A percentile compares a stretch with the other conserved stretches of the same genome.
phyloP scores from a whole-genome alignment of 306 rosid species.

The Inga oerstediana region DNA sequence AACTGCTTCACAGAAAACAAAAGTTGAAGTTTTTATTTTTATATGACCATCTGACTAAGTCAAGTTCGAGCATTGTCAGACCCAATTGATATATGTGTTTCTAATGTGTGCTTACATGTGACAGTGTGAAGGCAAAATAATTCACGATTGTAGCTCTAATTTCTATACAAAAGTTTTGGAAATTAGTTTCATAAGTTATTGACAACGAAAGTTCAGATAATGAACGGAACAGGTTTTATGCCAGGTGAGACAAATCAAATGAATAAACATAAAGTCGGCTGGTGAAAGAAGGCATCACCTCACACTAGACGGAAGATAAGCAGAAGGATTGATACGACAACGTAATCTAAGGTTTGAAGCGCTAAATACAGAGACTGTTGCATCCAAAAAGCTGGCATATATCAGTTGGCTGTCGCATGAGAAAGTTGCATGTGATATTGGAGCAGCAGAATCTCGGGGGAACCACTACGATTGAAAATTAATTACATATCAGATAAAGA shows the following conservation, averaged over 20 bases:
- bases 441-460: slow-evolving; percentile 78
- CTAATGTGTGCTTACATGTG: not conserved
- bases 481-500: slow-evolving; percentile 28
- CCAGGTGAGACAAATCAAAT: slow-evolving; percentile 7
- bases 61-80: no score
- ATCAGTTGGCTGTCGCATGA: slow-evolving; percentile 94
- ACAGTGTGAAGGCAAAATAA: no score
- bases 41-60: no score
- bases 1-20: slow-evolving; percentile 48
- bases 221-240: not conserved
- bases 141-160: not conserved
- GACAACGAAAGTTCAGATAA: not conserved
- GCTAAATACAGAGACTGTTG: slow-evolving; percentile 72
- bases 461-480: slow-evolving; percentile 62
- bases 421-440: slow-evolving; percentile 93
- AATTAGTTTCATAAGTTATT: not conserved
- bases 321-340: slow-evolving; percentile 85
- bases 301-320: slow-evolving; percentile 80
- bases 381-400: slow-evolving; percentile 91
- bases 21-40: not conserved
- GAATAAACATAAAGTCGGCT: not conserved
- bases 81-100: no score
- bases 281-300: slow-evolving; percentile 54
- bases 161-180: not conserved
- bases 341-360: slow-evolving; percentile 81